These are phyloP conservation scores for Neurospora sp. DNA, from an alignment of 495 filamentous ascomycete genomes.

Conservation along the genomic window DNA sequence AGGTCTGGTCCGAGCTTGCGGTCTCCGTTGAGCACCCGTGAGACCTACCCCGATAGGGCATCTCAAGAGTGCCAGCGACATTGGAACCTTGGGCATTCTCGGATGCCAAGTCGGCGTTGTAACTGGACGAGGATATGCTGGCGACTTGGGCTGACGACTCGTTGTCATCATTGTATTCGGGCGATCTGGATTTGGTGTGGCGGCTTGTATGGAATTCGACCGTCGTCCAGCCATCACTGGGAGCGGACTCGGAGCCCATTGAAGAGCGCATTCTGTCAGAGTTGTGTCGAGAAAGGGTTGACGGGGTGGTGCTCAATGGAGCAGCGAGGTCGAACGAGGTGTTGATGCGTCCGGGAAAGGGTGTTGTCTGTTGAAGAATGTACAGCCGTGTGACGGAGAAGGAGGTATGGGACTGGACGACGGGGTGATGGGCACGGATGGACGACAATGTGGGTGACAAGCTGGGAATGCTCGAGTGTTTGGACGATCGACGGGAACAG, in stretches of 20 bases:
- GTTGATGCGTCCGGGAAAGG: background rate
- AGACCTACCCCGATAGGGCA: background rate
- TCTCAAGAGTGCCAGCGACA: background rate
- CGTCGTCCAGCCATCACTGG: background rate
- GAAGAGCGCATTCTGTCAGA: background rate
- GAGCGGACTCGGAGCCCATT: background rate
- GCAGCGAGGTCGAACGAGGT: background rate
- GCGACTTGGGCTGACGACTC: constrained; percentile 14
- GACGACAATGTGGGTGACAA: background rate
- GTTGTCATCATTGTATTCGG: constrained; percentile 21
- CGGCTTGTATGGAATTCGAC: background rate
- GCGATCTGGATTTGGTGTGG: constrained; percentile 14
- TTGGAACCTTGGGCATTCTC: background rate
- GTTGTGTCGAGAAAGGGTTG: background rate
- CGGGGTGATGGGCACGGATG: background rate
- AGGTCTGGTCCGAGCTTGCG: constrained; percentile 3
- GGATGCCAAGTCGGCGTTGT: background rate
- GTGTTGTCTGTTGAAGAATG: background rate
- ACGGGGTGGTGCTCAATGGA: background rate
- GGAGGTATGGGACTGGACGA: background rate
- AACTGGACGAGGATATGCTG: background rate
- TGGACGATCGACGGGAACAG: background rate
- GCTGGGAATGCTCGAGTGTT: background rate
- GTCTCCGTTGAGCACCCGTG: constrained; percentile 8
- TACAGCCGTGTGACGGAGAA: background rate